These are phyloP conservation scores for Alternaria brassicicola DNA, from an alignment of 2,329 filamentous ascomycete genomes.

Conservation along the genomic window DNA sequence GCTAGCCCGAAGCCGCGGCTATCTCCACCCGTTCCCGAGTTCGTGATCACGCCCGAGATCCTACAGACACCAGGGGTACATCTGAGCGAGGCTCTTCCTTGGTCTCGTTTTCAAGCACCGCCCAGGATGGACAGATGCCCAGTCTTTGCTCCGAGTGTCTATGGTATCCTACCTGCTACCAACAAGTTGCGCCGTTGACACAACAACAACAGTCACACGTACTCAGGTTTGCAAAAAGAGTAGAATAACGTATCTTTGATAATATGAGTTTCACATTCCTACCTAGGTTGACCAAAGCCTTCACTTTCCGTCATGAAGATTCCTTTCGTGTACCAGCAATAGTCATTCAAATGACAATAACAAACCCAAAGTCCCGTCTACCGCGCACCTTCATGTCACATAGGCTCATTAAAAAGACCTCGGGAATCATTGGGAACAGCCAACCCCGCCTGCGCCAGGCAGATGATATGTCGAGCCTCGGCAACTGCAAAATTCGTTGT, in stretches of 20 bases:
- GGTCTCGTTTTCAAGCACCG: background rate
- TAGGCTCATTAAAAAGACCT: conserved; percentile 22
- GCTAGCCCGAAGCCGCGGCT: conserved; percentile 21
- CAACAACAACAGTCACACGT: background rate
- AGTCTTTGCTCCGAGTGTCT: background rate
- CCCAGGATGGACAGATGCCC: background rate
- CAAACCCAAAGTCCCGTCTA: conserved; percentile 26
- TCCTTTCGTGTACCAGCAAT: conserved; percentile 18
- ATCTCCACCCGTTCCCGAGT: background rate
- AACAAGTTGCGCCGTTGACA: background rate
- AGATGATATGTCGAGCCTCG: conserved; percentile 18
- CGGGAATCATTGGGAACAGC: conserved; percentile 22
- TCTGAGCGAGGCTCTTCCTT: background rate
- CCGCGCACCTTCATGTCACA: conserved; percentile 16
- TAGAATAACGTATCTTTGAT: conserved; percentile 10
- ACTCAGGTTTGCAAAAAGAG: background rate
- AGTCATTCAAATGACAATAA: conserved; percentile 18
- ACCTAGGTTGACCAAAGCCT: conserved; percentile 14
- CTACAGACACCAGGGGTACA: background rate
- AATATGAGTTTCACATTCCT: conserved; percentile 21
- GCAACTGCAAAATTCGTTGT: conserved; percentile 16
- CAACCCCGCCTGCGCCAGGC: conserved; percentile 22
- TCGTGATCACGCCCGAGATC: conserved; percentile 1
- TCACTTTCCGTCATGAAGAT: conserved; percentile 12
- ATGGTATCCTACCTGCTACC: background rate